Conservation (phyloP, 73 alveolate genomes). For the Stentor roeselii region DNA sequence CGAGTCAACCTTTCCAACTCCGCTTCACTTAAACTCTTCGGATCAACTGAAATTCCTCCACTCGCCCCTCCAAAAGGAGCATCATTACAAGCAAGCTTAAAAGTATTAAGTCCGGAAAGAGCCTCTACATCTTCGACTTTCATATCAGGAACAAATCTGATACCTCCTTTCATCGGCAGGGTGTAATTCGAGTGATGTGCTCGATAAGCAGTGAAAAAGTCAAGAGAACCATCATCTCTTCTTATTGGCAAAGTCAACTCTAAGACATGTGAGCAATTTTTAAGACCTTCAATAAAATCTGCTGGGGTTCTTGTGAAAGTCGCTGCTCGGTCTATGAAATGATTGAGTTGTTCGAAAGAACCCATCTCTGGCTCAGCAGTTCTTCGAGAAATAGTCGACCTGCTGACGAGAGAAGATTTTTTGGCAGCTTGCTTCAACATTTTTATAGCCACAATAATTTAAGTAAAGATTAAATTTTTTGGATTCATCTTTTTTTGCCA, state of each 20-base stretch:
- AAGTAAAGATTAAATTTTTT: too few species aligned
- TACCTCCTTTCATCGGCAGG: slow-evolving; percentile 65
- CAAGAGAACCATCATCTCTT: slow-evolving; percentile 56
- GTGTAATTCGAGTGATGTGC: slow-evolving; percentile 57
- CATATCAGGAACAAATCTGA: slow-evolving; percentile 45
- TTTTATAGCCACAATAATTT: slow-evolving; percentile 2
- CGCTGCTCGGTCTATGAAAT: slow-evolving; percentile 55
- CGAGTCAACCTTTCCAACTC: slow-evolving; percentile 64
- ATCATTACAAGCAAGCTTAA: slow-evolving; percentile 47
- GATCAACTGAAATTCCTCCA: slow-evolving; percentile 62
- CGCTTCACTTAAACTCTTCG: slow-evolving; percentile 38
- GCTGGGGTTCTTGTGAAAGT: slow-evolving; percentile 40
- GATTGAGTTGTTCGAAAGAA: slow-evolving; percentile 43
- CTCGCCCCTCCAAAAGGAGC: slow-evolving; percentile 72
- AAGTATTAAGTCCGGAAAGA: slow-evolving; percentile 54
- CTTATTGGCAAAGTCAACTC: slow-evolving; percentile 25
- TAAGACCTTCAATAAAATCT: slow-evolving; percentile 29
- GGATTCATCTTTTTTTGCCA: not conserved
- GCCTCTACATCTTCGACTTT: slow-evolving; percentile 53
- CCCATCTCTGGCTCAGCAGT: slow-evolving; percentile 39
- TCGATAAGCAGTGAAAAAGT: slow-evolving; percentile 52
- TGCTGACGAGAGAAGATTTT: not conserved
- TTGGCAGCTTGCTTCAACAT: slow-evolving; percentile 20
- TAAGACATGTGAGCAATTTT: slow-evolving; percentile 51
- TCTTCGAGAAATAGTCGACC: slow-evolving; percentile 7